phyloP scores from a whole-genome alignment of 805 yeast species.

The Yamadazyma laniorum region DNA sequence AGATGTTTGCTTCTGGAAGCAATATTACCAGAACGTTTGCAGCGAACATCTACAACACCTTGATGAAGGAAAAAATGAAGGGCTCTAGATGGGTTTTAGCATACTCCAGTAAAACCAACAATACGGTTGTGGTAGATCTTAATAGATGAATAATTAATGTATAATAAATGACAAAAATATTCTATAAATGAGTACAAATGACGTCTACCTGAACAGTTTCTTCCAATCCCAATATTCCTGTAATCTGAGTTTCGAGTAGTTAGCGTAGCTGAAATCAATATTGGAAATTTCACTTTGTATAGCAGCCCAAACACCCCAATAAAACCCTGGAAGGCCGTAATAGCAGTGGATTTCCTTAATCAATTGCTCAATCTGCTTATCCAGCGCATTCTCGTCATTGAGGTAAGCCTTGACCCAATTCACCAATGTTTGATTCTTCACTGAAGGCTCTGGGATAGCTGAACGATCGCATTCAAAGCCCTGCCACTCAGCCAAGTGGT shows the following conservation, averaged over 20 bases:
- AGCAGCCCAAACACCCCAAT: constrained; percentile 84
- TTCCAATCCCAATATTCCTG: constrained; percentile 75
- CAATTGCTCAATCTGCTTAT: constrained; percentile 38
- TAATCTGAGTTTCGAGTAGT: constrained; percentile 58
- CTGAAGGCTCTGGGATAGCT: constrained; percentile 54
- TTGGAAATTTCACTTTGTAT: constrained; percentile 67
- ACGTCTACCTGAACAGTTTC: constrained; percentile 11
- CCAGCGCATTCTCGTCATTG: constrained; percentile 25
- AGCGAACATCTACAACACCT: constrained; percentile 64
- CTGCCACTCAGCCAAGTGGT: constrained; percentile 79
- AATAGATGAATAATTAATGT: constrained; percentile 40
- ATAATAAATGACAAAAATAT: no score
- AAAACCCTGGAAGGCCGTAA: constrained; percentile 80
- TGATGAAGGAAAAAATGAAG: constrained; percentile 68
- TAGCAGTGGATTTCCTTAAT: constrained; percentile 56
- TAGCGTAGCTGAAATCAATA: constrained; percentile 69
- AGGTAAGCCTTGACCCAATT: constrained; percentile 63
- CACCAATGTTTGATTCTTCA: constrained; percentile 43
- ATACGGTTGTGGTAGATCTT: constrained; percentile 53
- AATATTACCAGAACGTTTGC: constrained; percentile 82
- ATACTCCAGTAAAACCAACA: constrained; percentile 75
- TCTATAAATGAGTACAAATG: neutral
- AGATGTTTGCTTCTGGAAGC: constrained; percentile 74
- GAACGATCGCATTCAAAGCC: constrained; percentile 69
- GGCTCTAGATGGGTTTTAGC: constrained; percentile 76